phyloP scores from a whole-genome alignment of 345 rosid species.

The Atalantia buxifolia region DNA sequence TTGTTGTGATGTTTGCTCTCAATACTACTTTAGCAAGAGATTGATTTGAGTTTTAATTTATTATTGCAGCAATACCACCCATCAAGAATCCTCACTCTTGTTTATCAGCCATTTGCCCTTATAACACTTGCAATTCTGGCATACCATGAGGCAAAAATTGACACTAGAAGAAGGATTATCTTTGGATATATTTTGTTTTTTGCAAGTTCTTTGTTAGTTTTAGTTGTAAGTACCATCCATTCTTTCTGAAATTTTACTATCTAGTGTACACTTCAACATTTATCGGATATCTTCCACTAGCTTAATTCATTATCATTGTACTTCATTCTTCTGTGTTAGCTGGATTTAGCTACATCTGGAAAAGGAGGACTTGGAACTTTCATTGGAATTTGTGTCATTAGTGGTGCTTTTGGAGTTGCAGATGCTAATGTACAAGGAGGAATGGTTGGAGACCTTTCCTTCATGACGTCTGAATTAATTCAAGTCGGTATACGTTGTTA shows the following conservation, averaged over 20 bases:
- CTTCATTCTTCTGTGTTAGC: constrained; percentile 25
- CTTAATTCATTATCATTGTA: neutral
- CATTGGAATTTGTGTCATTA: constrained; percentile 57
- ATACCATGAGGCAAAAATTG: constrained; percentile 60
- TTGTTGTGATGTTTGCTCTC: neutral
- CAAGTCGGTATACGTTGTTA: constrained; percentile 42
- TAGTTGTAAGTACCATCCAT: constrained; percentile 52
- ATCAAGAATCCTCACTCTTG: constrained; percentile 70
- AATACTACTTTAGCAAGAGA: neutral
- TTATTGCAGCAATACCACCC: constrained; percentile 66
- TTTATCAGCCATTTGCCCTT: constrained; percentile 74
- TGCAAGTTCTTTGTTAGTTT: constrained; percentile 46
- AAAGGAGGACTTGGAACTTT: constrained; percentile 71
- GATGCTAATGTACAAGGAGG: constrained; percentile 92
- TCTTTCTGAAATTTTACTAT: neutral
- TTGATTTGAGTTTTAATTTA: constrained; percentile 10
- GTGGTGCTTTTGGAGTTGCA: constrained; percentile 70
- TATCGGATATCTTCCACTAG: neutral
- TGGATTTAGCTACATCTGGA: constrained; percentile 80
- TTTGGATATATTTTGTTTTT: constrained; percentile 66
- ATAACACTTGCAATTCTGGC: constrained; percentile 55
- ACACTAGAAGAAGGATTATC: constrained; percentile 63
- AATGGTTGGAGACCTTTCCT: constrained; percentile 85
- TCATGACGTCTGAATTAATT: constrained; percentile 60
- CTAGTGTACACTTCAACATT: neutral